Percentiles rank a stretch among this genome's conserved stretches.
phyloP scores from a whole-genome alignment of 768 basidiomycete genomes.

The Boletus rufocinnamomeus region DNA sequence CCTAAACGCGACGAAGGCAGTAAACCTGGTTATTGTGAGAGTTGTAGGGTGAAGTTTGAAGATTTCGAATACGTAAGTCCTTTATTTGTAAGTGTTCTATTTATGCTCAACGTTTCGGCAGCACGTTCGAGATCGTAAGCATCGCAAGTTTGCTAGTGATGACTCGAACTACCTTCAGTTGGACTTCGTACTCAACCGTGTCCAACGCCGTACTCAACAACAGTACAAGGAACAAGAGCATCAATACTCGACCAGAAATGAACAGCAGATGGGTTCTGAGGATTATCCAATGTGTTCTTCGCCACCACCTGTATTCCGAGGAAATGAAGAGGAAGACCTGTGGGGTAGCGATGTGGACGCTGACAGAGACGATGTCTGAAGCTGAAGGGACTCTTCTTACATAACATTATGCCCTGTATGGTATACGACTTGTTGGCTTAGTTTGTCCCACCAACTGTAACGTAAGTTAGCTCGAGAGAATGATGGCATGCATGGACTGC shows the following conservation, averaged over 20 bases:
- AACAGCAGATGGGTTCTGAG: constrained; percentile 18
- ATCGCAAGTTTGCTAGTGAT: constrained; percentile 80
- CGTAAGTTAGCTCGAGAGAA: constrained; percentile 13
- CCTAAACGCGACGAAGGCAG: constrained; percentile 81
- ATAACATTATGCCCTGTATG: not conserved
- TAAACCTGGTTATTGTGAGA: constrained; percentile 98
- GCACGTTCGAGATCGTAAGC: constrained; percentile 74
- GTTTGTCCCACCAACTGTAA: constrained; percentile 23
- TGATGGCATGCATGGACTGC: not conserved
- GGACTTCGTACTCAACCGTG: constrained; percentile 69
- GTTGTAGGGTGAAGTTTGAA: constrained; percentile 87
- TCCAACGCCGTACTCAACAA: constrained; percentile 47
- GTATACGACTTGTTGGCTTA: constrained; percentile 27
- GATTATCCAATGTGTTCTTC: constrained; percentile 29
- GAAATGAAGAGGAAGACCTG: constrained; percentile 20
- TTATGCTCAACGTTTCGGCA: constrained; percentile 33
- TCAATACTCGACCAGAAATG: constrained; percentile 8
- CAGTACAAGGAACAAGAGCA: constrained; percentile 32
- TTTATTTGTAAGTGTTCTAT: not conserved
- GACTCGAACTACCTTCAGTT: constrained; percentile 76
- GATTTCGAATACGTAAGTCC: constrained; percentile 74
- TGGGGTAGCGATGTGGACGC: constrained; percentile 26
- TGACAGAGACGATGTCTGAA: constrained; percentile 28
- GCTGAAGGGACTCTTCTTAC: constrained; percentile 16
- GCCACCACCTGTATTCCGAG: constrained; percentile 8